These are phyloP conservation scores for Drechslerella coelobrocha DNA, from an alignment of 2,329 filamentous ascomycete species.

Conservation along the genomic window DNA sequence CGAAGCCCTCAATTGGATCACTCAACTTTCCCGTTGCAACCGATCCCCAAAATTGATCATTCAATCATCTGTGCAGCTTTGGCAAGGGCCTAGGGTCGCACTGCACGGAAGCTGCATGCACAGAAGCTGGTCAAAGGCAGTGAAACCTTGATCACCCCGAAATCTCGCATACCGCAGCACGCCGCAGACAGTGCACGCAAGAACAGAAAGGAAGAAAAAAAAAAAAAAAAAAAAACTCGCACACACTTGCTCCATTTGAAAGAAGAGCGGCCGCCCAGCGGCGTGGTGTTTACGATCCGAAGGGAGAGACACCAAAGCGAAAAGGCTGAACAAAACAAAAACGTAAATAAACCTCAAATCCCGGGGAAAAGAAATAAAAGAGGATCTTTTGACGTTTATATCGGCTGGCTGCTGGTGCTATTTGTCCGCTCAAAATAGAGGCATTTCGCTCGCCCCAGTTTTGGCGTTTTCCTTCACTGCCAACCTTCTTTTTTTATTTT, in stretches of 20 bases:
- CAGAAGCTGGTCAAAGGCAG: slow-evolving; percentile 10
- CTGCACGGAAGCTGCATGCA: background rate
- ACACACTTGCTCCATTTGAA: slow-evolving; percentile 6
- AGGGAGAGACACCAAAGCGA: background rate
- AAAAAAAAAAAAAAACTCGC: background rate
- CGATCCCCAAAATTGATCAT: background rate
- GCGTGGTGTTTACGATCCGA: slow-evolving; percentile 4
- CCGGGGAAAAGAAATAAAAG: background rate
- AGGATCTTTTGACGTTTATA: slow-evolving; percentile 4
- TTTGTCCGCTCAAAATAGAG: slow-evolving; percentile 42
- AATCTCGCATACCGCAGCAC: slow-evolving; percentile 45
- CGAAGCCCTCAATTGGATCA: background rate
- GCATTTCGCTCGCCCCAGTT: slow-evolving; percentile 25
- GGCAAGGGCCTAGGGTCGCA: background rate
- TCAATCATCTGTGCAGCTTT: slow-evolving; percentile 3
- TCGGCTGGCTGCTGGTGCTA: background rate
- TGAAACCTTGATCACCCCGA: slow-evolving; percentile 50
- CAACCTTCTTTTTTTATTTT: slow-evolving; percentile 8
- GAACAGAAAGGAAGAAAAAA: background rate
- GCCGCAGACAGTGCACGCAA: slow-evolving; percentile 11
- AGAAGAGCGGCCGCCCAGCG: background rate
- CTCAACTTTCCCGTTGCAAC: background rate
- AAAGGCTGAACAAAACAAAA: slow-evolving; percentile 6
- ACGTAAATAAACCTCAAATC: slow-evolving; percentile 49
- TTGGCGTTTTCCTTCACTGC: slow-evolving; percentile 6